Evolutionary conservation across 495 filamentous ascomycete species (phyloP), one percentile per base, ranked within the genome.

Genomic region (Xylaria nigripes): DNA sequence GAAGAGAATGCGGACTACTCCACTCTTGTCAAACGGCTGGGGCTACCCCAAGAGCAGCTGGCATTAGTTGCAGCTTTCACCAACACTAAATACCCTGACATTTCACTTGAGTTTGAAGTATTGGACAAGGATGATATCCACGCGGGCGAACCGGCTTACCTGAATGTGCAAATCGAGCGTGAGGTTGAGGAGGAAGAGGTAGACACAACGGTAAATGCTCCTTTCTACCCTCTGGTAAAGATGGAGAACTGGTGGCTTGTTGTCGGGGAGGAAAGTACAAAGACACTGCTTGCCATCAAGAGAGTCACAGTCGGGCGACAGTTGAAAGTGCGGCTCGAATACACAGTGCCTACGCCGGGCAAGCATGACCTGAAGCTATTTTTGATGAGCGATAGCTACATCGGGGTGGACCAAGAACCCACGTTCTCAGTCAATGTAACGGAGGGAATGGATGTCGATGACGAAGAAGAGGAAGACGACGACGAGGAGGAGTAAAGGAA

Each of bases 201-300:
- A 2, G 86, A 96, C 63, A 82, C 86, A 0, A 85, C 86, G 36
- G 93, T 96, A 3, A 90, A 97, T 67, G 92, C 93, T 52, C 93
- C 93, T 9, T 99, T 96, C 80, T 99, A 91, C 65, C 91, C 93
- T 9, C 77, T 63, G 45, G 81, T 82, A 66, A 99, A 99, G 80
- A 90, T 89, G 79, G 94, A 99, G 80, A 96, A 89, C 65, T 84
- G 81, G 81, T 99, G 92, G 91, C 89, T 96, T 76, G 76, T 99
- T 44, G 88, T 99, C 10, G 87, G 94, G 36, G 93, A 92, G 22
- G 89, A 94, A 71, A 86, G 80, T 61, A 87, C 86, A 47, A 91
- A 89, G 76, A 88, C 76, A 46, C 71, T 96, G 50, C 76, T 95
- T 44, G 93, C 88, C 3, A 95, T 99, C 74, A 97, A 97, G 78